Conservation (phyloP, 495 filamentous ascomycete species). For the Arthonia radiata region DNA sequence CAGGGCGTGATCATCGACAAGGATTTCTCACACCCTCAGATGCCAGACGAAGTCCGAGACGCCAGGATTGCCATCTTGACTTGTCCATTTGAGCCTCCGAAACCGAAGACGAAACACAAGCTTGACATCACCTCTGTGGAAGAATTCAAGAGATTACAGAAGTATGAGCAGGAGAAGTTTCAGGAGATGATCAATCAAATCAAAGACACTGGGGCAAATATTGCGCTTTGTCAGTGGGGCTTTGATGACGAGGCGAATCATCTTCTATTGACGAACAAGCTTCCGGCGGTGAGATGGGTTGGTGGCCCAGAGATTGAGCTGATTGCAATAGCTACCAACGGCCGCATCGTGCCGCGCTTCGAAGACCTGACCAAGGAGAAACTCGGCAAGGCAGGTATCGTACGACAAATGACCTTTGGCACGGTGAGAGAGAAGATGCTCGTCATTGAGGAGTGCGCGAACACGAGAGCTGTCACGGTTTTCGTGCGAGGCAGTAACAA, state of each 20-base stretch:
- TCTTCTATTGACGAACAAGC: constrained; percentile 77
- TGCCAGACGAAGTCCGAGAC: constrained; percentile 80
- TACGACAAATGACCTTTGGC: constrained; percentile 86
- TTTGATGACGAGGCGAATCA: constrained; percentile 99
- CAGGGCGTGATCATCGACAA: constrained; percentile 98
- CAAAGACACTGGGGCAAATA: constrained; percentile 89
- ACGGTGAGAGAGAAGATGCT: constrained; percentile 99
- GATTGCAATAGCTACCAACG: constrained; percentile 95
- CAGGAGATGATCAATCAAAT: constrained; percentile 96
- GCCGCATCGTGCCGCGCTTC: constrained; percentile 89
- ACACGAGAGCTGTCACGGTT: constrained; percentile 83
- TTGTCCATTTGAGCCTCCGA: constrained; percentile 97
- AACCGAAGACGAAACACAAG: constrained; percentile 99
- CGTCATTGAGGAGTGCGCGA: constrained; percentile 96
- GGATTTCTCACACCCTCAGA: constrained; percentile 98
- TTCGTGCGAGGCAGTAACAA: constrained; percentile 98
- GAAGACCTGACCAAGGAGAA: constrained; percentile 81
- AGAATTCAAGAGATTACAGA: constrained; percentile 90
- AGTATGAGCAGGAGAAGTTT: constrained; percentile 87
- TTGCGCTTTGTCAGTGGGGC: constrained; percentile 98
- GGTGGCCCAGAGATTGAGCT: constrained; percentile 95
- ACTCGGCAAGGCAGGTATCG: constrained; percentile 69
- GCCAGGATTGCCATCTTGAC: constrained; percentile 95
- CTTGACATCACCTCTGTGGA: constrained; percentile 93
- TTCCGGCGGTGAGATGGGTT: constrained; percentile 94